phyloP scores from a whole-genome alignment of 2,329 filamentous ascomycete species.

The Metarhizium sp. region DNA sequence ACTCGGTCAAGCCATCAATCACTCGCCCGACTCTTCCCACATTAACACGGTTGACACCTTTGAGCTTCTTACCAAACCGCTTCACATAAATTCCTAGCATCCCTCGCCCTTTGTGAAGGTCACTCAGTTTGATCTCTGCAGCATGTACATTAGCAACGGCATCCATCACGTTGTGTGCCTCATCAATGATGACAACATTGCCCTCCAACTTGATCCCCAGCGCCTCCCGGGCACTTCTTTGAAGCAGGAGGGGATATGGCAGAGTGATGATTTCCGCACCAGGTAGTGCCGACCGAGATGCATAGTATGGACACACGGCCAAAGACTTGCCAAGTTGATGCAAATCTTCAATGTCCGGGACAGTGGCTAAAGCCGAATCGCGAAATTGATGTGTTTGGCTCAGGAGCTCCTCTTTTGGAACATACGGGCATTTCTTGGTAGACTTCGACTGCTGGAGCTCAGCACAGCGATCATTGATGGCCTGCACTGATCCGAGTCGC shows the following conservation, averaged over 20 bases:
- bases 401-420: constrained; percentile 71
- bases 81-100: constrained; percentile 78
- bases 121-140: constrained; percentile 61
- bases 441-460: constrained; percentile 70
- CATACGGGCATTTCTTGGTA: constrained; percentile 58
- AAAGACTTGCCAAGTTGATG: constrained; percentile 67
- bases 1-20: constrained; percentile 66
- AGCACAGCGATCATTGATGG: constrained; percentile 88
- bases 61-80: constrained; percentile 79
- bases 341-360: constrained; percentile 92
- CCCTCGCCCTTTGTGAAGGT: constrained; percentile 61
- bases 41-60: constrained; percentile 85
- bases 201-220: constrained; percentile 77
- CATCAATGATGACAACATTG: constrained; percentile 91
- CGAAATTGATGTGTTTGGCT: constrained; percentile 69
- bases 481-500: constrained; percentile 59
- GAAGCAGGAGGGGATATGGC: constrained; percentile 83
- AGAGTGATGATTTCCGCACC: constrained; percentile 84
- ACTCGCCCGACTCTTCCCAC: constrained; percentile 80
- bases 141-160: constrained; percentile 84
- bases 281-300: constrained; percentile 75
- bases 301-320: constrained; percentile 89
- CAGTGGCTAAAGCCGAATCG: constrained; percentile 71
- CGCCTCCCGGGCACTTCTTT: constrained; percentile 79
- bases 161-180: constrained; percentile 97